Conservation (phyloP, 352 stramenopile species). For the Phytopythium vexans region DNA sequence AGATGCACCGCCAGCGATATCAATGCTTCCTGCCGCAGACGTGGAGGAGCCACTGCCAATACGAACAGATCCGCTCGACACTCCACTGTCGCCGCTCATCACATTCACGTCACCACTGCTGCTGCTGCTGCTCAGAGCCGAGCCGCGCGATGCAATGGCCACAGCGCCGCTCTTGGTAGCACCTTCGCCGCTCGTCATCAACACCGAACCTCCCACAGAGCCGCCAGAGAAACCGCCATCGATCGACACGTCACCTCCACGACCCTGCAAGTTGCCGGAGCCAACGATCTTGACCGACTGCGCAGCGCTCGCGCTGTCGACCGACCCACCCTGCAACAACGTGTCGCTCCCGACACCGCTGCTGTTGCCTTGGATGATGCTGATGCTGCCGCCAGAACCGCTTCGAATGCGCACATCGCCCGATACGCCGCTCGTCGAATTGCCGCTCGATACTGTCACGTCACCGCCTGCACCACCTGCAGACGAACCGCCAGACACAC, state of each 20-base stretch:
- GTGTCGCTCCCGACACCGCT: constrained; percentile 2
- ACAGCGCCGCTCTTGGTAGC: constrained; percentile 11
- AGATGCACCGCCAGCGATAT: no score
- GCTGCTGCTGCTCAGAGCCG: no score
- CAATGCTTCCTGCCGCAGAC: no score
- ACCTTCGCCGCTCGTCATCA: constrained; percentile 16
- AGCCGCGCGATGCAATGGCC: no score
- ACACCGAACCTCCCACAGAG: constrained; percentile 13
- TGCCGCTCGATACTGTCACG: constrained; percentile 19
- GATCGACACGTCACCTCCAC: no score
- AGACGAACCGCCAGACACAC: constrained; percentile 19
- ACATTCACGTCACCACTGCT: constrained; percentile 7
- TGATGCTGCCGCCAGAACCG: constrained; percentile 8
- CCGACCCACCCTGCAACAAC: constrained; percentile 1
- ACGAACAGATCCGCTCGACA: no score
- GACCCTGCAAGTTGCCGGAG: no score
- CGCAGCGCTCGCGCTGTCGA: constrained; percentile 6
- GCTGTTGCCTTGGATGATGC: constrained; percentile 3
- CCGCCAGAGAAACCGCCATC: no score
- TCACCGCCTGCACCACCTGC: constrained; percentile 16
- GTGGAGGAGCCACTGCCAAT: no score
- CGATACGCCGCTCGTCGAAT: constrained; percentile 11
- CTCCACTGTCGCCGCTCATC: no score
- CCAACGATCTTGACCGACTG: constrained; percentile 7
- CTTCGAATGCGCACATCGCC: no score